Evolutionary conservation across 2,329 filamentous ascomycete species (phyloP), one percentile per base, ranked within the genome.

Genomic region (Cercospora berteroae): DNA sequence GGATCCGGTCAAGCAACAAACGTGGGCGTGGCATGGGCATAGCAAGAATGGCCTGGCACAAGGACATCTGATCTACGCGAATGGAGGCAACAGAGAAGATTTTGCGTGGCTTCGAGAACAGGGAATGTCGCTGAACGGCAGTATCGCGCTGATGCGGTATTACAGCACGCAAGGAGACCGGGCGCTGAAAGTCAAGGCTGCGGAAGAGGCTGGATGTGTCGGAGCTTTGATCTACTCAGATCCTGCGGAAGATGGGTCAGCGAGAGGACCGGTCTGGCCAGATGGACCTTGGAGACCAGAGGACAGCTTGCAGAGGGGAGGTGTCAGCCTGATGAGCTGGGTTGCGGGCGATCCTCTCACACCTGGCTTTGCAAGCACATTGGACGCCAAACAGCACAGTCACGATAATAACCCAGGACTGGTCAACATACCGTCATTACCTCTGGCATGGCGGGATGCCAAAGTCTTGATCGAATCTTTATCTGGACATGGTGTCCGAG

Each of bases 151-250:
- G 36, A 91, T 98, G 20, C 86, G 92, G 66, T 90, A 95, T 77
- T 89, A 90, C 72, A 93, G 92, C 36, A 87, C 88, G 0, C 88
- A 94, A 75, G 83, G 82, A 2, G 91, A 96, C 76, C 83, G 86
- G 5, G 91, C 88, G 1, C 81, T 96, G 73, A 97, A 98, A 79
- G 87, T 99, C 74, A 96, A 94, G 80, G 91, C 92, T 9, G 95
- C 95, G 0, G 92, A 97, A 79, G 78, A 92, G 73, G 92, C 91
- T 13, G 95, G 95, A 1, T 95, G 93, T 70, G 88, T 85, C 1
- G 95, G 94, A 13, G 96, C 93, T 74, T 87, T 99, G 65, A 91
- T 97, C 66, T 99, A 97, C 81, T 96, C 90, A 61, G 95, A 98
- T 77, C 94, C 94, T 0, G 85, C 86, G 1, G 90, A 97, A 60